Conservation (phyloP, 2,329 filamentous ascomycete genomes). For the Fusarium subtropicale region DNA sequence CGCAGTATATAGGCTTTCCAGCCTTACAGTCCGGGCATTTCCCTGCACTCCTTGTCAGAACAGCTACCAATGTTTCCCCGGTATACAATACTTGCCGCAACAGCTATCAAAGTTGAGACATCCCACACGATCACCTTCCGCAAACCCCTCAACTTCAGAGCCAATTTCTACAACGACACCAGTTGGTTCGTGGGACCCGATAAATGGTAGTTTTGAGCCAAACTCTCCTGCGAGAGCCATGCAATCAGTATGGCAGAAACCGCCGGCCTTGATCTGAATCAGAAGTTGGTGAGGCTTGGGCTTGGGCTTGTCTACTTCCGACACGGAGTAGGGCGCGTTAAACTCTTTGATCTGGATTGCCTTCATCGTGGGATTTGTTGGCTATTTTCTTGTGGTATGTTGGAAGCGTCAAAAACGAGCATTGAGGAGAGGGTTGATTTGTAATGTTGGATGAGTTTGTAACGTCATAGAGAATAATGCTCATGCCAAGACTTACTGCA, state of each 20-base stretch:
- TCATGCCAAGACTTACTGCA: background rate
- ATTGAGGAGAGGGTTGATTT: background rate
- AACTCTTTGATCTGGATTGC: conserved; percentile 8
- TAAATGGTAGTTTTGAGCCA: background rate
- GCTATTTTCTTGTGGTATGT: no score
- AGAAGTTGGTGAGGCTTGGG: background rate
- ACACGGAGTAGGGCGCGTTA: background rate
- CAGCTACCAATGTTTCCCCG: accelerated
- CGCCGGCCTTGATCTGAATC: conserved; percentile 3
- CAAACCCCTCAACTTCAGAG: background rate
- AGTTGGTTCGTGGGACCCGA: conserved; percentile 3
- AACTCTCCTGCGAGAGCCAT: conserved; percentile 11
- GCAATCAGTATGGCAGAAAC: conserved; percentile 13
- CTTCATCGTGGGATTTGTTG: background rate
- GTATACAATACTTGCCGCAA: background rate
- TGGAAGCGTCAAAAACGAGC: background rate
- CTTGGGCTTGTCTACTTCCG: background rate
- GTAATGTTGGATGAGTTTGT: background rate
- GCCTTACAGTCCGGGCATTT: background rate
- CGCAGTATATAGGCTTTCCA: background rate
- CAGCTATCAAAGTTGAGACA: conserved; percentile 26
- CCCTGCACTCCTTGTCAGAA: background rate
- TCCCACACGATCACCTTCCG: background rate
- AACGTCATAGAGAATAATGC: background rate
- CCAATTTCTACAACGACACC: conserved; percentile 1